Conservation (phyloP, 352 stramenopile species). For the Aphanomyces cochlioides region DNA sequence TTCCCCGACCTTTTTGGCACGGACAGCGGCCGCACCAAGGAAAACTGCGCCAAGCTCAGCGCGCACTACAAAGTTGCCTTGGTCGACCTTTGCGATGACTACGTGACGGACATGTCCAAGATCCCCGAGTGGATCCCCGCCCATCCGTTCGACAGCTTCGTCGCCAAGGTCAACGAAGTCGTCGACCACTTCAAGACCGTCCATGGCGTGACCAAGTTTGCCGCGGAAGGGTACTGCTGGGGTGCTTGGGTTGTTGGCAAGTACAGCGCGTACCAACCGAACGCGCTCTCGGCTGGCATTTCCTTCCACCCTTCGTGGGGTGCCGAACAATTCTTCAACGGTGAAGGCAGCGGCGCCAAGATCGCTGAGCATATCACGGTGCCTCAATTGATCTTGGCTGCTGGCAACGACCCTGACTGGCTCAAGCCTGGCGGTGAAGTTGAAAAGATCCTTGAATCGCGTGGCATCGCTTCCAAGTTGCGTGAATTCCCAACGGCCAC, state of each 20-base stretch:
- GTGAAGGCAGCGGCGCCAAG: constrained; percentile 62
- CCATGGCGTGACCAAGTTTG: constrained; percentile 51
- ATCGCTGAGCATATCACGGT: constrained; percentile 67
- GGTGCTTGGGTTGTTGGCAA: constrained; percentile 68
- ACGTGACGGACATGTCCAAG: constrained; percentile 47
- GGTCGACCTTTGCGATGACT: constrained; percentile 44
- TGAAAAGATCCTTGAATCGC: constrained; percentile 53
- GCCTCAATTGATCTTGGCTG: constrained; percentile 64
- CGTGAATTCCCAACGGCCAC: neutral
- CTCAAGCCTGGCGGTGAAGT: constrained; percentile 64
- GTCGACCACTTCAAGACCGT: constrained; percentile 66
- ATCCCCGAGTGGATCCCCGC: too few relatives aligned
- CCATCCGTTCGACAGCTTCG: constrained; percentile 36
- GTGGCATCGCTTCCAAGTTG: neutral
- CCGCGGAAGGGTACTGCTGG: constrained; percentile 82
- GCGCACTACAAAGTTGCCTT: constrained; percentile 75
- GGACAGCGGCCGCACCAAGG: constrained; percentile 78
- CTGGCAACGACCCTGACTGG: constrained; percentile 66
- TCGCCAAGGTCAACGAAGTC: constrained; percentile 60
- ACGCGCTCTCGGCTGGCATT: constrained; percentile 31
- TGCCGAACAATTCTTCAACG: constrained; percentile 72
- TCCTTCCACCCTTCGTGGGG: constrained; percentile 81
- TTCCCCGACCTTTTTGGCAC: constrained; percentile 76
- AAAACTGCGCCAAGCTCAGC: constrained; percentile 63
- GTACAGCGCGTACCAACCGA: neutral